Conservation (phyloP, 2,329 filamentous ascomycete species). For the Cytospora paraplurivora region DNA sequence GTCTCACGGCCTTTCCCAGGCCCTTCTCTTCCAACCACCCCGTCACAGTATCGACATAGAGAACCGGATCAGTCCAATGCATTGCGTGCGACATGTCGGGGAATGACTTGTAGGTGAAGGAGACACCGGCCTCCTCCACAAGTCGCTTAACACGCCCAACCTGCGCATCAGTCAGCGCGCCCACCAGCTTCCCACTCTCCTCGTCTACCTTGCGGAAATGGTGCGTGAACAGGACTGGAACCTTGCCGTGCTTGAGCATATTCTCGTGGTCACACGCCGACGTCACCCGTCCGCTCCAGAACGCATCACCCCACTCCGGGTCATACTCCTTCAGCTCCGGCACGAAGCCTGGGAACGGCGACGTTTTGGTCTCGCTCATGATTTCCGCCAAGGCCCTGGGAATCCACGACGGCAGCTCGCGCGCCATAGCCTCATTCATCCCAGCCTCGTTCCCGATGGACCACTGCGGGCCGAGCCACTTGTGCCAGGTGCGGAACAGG, state of each 20-base stretch:
- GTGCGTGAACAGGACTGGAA: slow-evolving; percentile 29
- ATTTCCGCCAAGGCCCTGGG: slow-evolving; percentile 19
- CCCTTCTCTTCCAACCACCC: slow-evolving; percentile 26
- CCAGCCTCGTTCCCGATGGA: slow-evolving; percentile 26
- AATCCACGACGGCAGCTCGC: slow-evolving; percentile 28
- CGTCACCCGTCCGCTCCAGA: slow-evolving; percentile 24
- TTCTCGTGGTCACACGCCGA: slow-evolving; percentile 28
- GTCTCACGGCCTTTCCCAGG: slow-evolving; percentile 20
- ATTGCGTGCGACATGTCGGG: slow-evolving; percentile 28
- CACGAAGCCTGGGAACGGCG: slow-evolving; percentile 21
- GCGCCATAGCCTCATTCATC: slow-evolving; percentile 27
- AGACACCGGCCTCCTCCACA: slow-evolving; percentile 26
- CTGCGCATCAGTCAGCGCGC: slow-evolving; percentile 24
- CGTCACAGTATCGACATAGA: slow-evolving; percentile 26
- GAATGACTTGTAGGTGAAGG: slow-evolving; percentile 25
- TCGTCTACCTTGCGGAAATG: slow-evolving; percentile 27
- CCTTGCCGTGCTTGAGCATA: slow-evolving; percentile 30
- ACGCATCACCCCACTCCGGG: slow-evolving; percentile 27
- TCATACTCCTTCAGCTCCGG: slow-evolving; percentile 28
- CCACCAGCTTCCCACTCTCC: slow-evolving; percentile 20
- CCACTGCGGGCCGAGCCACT: slow-evolving; percentile 31
- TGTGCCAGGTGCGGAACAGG: slow-evolving; percentile 28
- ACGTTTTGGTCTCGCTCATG: slow-evolving; percentile 24
- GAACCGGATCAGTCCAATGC: slow-evolving; percentile 27
- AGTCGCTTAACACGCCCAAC: slow-evolving; percentile 24